Conservation (phyloP, 225 moss, liverwort and hornwort genomes). For the Neckera pumila region DNA sequence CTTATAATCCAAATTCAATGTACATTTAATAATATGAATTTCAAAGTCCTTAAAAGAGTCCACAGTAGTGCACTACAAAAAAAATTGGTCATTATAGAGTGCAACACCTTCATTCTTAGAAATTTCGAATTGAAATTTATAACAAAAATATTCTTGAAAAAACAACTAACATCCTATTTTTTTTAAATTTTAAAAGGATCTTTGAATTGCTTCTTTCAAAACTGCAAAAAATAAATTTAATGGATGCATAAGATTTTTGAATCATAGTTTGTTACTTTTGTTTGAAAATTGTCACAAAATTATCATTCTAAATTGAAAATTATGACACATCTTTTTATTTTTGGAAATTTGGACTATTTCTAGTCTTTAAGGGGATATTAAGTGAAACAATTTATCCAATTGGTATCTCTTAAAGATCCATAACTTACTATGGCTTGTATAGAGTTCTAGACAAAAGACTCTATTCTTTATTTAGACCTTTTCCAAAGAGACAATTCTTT, state of each 20-base stretch:
- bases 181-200: background rate
- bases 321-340: background rate
- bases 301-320: background rate
- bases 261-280: background rate
- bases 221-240: background rate
- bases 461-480: fast-evolving
- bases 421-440: background rate
- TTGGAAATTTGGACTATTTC: background rate
- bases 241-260: background rate
- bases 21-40: background rate
- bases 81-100: fast-evolving
- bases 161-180: no score
- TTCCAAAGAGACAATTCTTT: background rate
- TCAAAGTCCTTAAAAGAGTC: background rate
- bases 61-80: no score
- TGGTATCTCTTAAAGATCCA: background rate
- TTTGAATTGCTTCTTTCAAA: background rate
- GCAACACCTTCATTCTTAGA: background rate
- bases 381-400: background rate
- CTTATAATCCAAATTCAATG: background rate
- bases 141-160: background rate
- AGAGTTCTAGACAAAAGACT: background rate
- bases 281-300: background rate
- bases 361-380: background rate
- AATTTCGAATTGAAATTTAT: background rate